Conservation (phyloP, 257 asterid genomes). For the Solanum rostratum region DNA sequence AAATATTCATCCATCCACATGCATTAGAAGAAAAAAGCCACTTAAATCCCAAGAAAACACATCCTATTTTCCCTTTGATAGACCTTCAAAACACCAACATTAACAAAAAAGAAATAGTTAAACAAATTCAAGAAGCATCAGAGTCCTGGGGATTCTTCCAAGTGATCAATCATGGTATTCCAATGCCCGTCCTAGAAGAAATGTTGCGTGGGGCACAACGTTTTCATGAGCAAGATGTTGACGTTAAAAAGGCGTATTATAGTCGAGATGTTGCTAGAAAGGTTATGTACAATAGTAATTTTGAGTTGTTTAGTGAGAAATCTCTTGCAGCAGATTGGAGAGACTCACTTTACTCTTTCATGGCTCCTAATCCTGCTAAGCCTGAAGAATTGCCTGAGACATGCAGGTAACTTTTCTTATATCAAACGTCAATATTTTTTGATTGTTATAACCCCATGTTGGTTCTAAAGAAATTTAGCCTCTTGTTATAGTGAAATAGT, state of each 20-base stretch:
- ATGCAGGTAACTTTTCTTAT: slow-evolving; percentile 26
- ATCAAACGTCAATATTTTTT: too few relatives aligned
- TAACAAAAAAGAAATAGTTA: background rate
- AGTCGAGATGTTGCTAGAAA: slow-evolving; percentile 36
- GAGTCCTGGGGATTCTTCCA: slow-evolving; percentile 53
- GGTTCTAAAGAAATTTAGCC: too few relatives aligned
- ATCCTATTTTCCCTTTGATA: slow-evolving; percentile 33
- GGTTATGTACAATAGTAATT: slow-evolving; percentile 41
- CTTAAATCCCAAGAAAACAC: background rate
- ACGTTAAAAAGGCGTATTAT: slow-evolving; percentile 30
- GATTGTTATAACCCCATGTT: too few relatives aligned
- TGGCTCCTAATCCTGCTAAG: slow-evolving; percentile 31
- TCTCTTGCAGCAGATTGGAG: slow-evolving; percentile 41
- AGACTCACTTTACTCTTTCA: slow-evolving; percentile 8
- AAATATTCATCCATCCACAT: slow-evolving; percentile 25
- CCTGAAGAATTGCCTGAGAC: slow-evolving; percentile 35
- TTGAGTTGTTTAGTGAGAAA: slow-evolving; percentile 27
- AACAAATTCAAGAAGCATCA: slow-evolving; percentile 26
- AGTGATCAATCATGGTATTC: slow-evolving; percentile 32
- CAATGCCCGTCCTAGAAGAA: slow-evolving; percentile 4
- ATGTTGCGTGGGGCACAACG: slow-evolving; percentile 39
- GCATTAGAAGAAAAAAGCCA: background rate
- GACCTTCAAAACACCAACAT: slow-evolving; percentile 22
- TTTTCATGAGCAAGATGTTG: slow-evolving; percentile 43
- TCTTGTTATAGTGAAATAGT: too few relatives aligned